Evolutionary conservation across 768 basidiomycete species (phyloP), one percentile per base, ranked within the genome.

Genomic region (Galerina sulciceps): DNA sequence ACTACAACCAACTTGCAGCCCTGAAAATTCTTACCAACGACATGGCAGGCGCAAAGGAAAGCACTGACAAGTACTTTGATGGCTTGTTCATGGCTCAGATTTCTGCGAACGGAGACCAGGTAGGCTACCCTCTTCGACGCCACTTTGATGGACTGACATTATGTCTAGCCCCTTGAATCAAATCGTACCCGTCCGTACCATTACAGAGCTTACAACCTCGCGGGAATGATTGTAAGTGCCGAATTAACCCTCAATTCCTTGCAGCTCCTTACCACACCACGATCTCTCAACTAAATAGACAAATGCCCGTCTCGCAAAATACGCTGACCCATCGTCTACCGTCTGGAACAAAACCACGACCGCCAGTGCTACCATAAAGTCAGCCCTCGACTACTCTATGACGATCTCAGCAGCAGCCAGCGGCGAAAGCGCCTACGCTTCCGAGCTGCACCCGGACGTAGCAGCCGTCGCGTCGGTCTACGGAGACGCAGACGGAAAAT

Each of bases 201-300:
- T 65, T 89, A 89, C 67, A 79, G 85, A 10, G 79, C 81, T 0
- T 89, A 87, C 72, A 90, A 90, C 60, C 76, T 89, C 14, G 84
- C 82, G 1, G 87, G 85, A 8, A 85, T 89, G 82, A 84, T 88
- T 48, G 86, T 87, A 60, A 67, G 82, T 68, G 9, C 5, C 20
- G n/a, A 46, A 42, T 35, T 17, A 49, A 37, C 38, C 9, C 41
- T 50, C 41, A 20, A 35, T 35, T 56, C 17, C 37, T 22, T 17
- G 40, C 26, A 26, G 41, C 26, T 41, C 23, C 42, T 49, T n/a
- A 8, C 9, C 37, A 41, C 22, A 40, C 53, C 31, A 47, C 52
- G 26, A 31, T 0, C 26, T 31, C 26, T 41, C 38, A 13, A 31
- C 36, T n/a, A 18, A 44, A 20, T 43, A 88, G 85, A 84, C 84